Evolutionary conservation across 2,329 filamentous ascomycete species (phyloP).

Genomic region (Leptodontidium sp.): DNA sequence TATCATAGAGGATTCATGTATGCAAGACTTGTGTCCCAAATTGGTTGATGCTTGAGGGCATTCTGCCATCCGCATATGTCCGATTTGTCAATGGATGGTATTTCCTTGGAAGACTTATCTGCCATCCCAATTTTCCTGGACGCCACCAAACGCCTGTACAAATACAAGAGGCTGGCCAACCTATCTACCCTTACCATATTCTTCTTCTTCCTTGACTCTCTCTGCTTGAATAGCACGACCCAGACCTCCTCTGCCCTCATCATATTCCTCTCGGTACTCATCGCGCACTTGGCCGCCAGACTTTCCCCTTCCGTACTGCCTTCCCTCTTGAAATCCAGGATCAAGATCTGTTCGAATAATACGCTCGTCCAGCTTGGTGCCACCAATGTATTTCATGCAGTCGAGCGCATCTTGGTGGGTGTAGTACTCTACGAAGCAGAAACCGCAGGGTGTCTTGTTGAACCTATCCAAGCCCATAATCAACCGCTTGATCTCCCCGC

Average conservation of each 20-base stretch:
- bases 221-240: conserved; percentile 80
- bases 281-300: conserved; percentile 96
- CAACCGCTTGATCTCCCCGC: conserved; percentile 96
- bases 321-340: conserved; percentile 93
- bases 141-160: conserved; percentile 35
- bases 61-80: conserved; percentile 9
- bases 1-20: conserved; percentile 26
- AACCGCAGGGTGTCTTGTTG: conserved; percentile 97
- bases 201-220: conserved; percentile 62
- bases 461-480: conserved; percentile 98
- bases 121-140: conserved; percentile 33
- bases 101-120: conserved; percentile 5
- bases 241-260: conserved; percentile 90
- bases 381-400: conserved; percentile 98
- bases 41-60: background rate
- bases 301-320: conserved; percentile 95
- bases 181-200: conserved; percentile 65
- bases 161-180: conserved; percentile 16
- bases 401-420: conserved; percentile 96
- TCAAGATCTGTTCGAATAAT: conserved; percentile 96
- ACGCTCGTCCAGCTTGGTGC: conserved; percentile 96
- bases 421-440: conserved; percentile 99
- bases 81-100: conserved; percentile 13
- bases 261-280: conserved; percentile 96
- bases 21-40: conserved; percentile 1